Conservation (phyloP, 805 yeast species). For the Pichia exigua region DNA sequence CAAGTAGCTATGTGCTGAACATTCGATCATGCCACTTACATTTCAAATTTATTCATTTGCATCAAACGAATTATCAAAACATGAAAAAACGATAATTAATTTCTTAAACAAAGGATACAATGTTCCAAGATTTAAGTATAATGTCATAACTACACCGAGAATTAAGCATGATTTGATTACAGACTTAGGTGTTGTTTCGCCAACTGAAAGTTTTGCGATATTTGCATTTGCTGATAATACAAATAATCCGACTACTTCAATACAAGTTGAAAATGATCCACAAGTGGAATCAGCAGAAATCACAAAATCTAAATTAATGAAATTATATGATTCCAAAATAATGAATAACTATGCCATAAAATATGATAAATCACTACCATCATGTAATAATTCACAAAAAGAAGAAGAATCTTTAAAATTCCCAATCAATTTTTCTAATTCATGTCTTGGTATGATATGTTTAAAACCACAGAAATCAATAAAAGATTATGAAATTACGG, state of each 20-base stretch:
- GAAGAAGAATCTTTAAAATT: slow-evolving; percentile 12
- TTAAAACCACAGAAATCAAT: slow-evolving; percentile 21
- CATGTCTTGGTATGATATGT: slow-evolving; percentile 30
- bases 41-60: slow-evolving; percentile 6
- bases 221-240: slow-evolving; percentile 20
- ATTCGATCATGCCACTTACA: not conserved
- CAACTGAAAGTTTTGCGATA: slow-evolving; percentile 18
- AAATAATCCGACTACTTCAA: not conserved
- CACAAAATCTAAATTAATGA: slow-evolving; percentile 15
- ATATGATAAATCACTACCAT: not conserved
- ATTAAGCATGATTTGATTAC: slow-evolving; percentile 26
- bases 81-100: slow-evolving; percentile 20
- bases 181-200: slow-evolving; percentile 22
- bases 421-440: slow-evolving; percentile 20
- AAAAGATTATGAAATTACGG: slow-evolving; percentile 38
- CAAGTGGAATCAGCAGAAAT: slow-evolving; percentile 14
- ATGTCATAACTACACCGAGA: slow-evolving; percentile 35
- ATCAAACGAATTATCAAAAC: not conserved
- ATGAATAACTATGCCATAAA: not conserved
- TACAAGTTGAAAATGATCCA: not conserved
- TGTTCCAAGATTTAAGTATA: slow-evolving; percentile 37
- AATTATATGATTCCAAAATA: not conserved
- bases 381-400: not conserved
- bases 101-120: slow-evolving; percentile 46
- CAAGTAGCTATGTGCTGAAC: not conserved